phyloP scores from a whole-genome alignment of 208 protist genomes.

The Wallacemonas sp. region DNA sequence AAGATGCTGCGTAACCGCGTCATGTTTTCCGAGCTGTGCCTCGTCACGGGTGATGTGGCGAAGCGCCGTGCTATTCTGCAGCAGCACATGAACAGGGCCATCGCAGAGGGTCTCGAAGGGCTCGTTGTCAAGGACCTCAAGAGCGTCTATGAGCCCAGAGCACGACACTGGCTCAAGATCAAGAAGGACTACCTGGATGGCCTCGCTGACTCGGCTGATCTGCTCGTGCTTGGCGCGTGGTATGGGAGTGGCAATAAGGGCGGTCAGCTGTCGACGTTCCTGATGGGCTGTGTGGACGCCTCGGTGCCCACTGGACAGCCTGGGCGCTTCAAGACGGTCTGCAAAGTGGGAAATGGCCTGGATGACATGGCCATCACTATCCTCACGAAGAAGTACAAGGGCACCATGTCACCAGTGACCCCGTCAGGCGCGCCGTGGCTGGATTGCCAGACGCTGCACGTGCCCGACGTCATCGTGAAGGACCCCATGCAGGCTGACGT shows the following conservation, averaged over 20 bases:
- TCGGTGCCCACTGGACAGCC: constrained; percentile 18
- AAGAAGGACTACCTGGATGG: constrained; percentile 90
- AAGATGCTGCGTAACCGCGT: constrained; percentile 41
- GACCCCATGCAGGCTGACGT: constrained; percentile 53
- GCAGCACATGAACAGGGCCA: constrained; percentile 54
- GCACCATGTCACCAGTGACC: constrained; percentile 34
- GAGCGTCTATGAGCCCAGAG: constrained; percentile 68
- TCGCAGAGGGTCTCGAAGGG: constrained; percentile 72
- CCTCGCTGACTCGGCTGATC: constrained; percentile 80
- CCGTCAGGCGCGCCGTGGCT: constrained; percentile 49
- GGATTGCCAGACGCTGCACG: constrained; percentile 34
- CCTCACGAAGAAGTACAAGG: constrained; percentile 48
- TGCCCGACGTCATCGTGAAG: constrained; percentile 68
- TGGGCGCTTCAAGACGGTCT: constrained; percentile 73
- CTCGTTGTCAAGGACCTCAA: constrained; percentile 80
- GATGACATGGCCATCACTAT: constrained; percentile 50
- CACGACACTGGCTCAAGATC: constrained; percentile 86
- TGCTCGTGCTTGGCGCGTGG: constrained; percentile 79
- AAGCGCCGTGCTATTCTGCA: constrained; percentile 33
- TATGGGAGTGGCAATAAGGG: constrained; percentile 78
- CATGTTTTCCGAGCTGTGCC: constrained; percentile 64
- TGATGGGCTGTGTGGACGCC: constrained; percentile 73
- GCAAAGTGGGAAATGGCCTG: constrained; percentile 72
- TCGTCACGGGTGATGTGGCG: constrained; percentile 36
- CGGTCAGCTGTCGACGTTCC: constrained; percentile 64